A percentile compares a stretch with the other conserved stretches of the same genome.
Evolutionary conservation across 1,284 basidiomycete genomes (phyloP).

Genomic region (Ganoderma meredithae): DNA sequence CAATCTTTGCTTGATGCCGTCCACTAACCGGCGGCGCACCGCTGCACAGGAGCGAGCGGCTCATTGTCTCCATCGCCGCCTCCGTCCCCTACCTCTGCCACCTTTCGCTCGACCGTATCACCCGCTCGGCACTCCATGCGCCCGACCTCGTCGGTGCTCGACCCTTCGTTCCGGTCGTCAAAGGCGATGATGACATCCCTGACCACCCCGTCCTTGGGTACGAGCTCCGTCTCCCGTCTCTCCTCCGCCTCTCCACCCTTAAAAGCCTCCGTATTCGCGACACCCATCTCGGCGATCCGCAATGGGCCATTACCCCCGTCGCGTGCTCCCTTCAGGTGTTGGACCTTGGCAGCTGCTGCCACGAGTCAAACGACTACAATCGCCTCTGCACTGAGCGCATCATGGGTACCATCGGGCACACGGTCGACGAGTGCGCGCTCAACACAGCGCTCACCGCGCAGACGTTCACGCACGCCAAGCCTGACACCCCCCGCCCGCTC

Average conservation of each 20-base stretch:
- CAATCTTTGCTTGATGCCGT: conserved; percentile 26
- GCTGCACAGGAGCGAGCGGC: conserved; percentile 66
- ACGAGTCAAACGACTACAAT: conserved; percentile 61
- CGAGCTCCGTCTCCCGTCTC: conserved; percentile 67
- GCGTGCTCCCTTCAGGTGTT: conserved; percentile 61
- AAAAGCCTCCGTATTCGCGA: conserved; percentile 69
- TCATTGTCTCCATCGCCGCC: conserved; percentile 73
- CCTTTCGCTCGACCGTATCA: conserved; percentile 67
- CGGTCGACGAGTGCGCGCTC: conserved; percentile 61
- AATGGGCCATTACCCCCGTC: conserved; percentile 58
- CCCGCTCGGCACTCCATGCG: conserved; percentile 68
- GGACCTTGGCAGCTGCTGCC: conserved; percentile 65
- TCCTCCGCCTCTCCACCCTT: conserved; percentile 67
- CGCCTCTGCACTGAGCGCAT: conserved; percentile 62
- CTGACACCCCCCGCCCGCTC: conserved; percentile 58
- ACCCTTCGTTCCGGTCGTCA: conserved; percentile 64
- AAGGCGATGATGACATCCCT: conserved; percentile 65
- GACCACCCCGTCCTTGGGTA: conserved; percentile 61
- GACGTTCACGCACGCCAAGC: conserved; percentile 49
- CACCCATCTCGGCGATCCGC: conserved; percentile 71
- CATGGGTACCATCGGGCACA: conserved; percentile 61
- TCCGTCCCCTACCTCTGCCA: conserved; percentile 61
- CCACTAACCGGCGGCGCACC: conserved; percentile 28
- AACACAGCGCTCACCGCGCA: conserved; percentile 56
- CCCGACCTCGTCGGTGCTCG: conserved; percentile 59